A percentile compares a stretch with the other conserved stretches of the same genome.
Evolutionary conservation across 2,329 filamentous ascomycete genomes (phyloP).

Genomic region (Rhynchosporium secalis): DNA sequence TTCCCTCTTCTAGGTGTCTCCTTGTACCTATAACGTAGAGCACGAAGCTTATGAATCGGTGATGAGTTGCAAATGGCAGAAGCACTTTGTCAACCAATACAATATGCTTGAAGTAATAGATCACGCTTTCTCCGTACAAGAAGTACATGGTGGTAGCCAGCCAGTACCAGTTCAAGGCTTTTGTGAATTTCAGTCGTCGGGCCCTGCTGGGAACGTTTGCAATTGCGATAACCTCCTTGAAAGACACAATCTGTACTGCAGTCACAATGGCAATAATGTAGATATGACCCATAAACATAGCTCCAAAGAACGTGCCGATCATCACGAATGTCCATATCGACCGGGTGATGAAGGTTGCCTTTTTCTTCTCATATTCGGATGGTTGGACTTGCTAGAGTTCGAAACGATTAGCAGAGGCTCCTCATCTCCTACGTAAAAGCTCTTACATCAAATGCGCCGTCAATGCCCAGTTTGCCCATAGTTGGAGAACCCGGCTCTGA

Average conservation of each 20-base stretch:
- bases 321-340: slow-evolving; percentile 98
- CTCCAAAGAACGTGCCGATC: slow-evolving; percentile 88
- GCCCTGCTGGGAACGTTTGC: slow-evolving; percentile 91
- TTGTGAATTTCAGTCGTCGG: slow-evolving; percentile 87
- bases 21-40: slow-evolving; percentile 86
- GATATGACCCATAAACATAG: slow-evolving; percentile 94
- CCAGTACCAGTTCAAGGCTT: slow-evolving; percentile 99
- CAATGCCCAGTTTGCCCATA: slow-evolving; percentile 35
- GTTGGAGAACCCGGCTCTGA: slow-evolving; percentile 42
- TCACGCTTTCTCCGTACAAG: slow-evolving; percentile 96
- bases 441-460: slow-evolving; percentile 45
- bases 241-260: slow-evolving; percentile 91
- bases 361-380: slow-evolving; percentile 96
- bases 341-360: slow-evolving; percentile 93
- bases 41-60: slow-evolving; percentile 97
- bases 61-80: slow-evolving; percentile 90
- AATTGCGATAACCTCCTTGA: slow-evolving; percentile 99
- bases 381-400: slow-evolving; percentile 38
- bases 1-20: not conserved
- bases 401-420: slow-evolving; percentile 28
- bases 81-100: slow-evolving; percentile 92
- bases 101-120: slow-evolving; percentile 99
- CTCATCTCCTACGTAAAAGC: not conserved
- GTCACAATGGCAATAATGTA: slow-evolving; percentile 95
- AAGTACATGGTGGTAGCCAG: slow-evolving; percentile 99